Evolutionary conservation across 2,329 filamentous ascomycete genomes (phyloP).

Genomic region (Cladosporium phlei): DNA sequence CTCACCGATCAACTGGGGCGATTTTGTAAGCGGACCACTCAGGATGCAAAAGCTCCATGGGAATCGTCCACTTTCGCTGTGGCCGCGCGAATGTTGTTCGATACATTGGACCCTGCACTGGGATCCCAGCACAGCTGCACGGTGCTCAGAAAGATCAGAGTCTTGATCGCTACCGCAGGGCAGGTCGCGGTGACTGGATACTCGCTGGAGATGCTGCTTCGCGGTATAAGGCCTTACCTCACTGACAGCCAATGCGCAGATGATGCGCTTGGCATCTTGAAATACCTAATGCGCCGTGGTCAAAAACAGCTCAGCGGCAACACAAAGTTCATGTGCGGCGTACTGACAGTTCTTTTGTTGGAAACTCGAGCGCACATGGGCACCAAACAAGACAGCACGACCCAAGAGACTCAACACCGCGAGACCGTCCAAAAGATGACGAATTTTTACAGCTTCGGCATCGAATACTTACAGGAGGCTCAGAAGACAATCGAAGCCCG

Average conservation of each 20-base stretch:
- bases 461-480: constrained; percentile 55
- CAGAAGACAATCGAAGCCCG: neutral
- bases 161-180: constrained; percentile 75
- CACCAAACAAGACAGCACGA: constrained; percentile 70
- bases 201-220: constrained; percentile 83
- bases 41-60: constrained; percentile 48
- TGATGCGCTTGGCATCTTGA: constrained; percentile 79
- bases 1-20: constrained; percentile 70
- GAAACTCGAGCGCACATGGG: constrained; percentile 72
- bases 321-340: constrained; percentile 75
- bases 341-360: constrained; percentile 71
- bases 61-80: constrained; percentile 27
- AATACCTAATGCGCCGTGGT: constrained; percentile 74
- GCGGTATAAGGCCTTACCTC: constrained; percentile 71
- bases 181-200: constrained; percentile 69
- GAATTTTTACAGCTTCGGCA: constrained; percentile 74
- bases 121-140: constrained; percentile 84
- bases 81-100: constrained; percentile 66
- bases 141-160: constrained; percentile 76
- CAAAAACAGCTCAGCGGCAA: constrained; percentile 57
- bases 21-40: constrained; percentile 67
- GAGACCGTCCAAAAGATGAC: constrained; percentile 71
- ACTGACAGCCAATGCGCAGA: constrained; percentile 83
- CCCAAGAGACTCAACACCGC: constrained; percentile 76
- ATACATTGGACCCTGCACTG: constrained; percentile 74